Conservation (phyloP, 495 filamentous ascomycete genomes). For the Xylaria intraflava region DNA sequence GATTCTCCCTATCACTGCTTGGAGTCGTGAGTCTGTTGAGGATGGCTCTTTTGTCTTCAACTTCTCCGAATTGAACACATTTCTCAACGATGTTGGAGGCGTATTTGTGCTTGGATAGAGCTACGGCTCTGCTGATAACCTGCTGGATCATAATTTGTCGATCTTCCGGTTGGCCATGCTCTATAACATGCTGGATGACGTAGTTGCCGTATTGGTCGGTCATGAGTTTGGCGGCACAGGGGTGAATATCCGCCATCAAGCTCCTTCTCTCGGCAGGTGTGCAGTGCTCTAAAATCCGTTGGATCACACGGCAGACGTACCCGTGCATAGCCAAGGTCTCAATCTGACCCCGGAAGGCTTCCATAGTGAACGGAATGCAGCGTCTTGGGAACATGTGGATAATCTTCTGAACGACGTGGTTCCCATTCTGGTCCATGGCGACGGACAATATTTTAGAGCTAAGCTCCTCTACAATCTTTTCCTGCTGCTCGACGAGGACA, state of each 20-base stretch:
- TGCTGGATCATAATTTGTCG: conserved; percentile 64
- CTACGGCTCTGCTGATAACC: conserved; percentile 65
- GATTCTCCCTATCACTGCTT: conserved; percentile 58
- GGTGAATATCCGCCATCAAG: conserved; percentile 74
- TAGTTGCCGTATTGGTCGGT: conserved; percentile 95
- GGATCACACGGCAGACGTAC: conserved; percentile 91
- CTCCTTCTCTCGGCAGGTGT: conserved; percentile 60
- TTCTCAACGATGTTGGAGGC: conserved; percentile 98
- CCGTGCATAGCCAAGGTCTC: conserved; percentile 67
- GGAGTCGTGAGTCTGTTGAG: conserved; percentile 55
- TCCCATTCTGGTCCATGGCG: conserved; percentile 87
- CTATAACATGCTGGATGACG: conserved; percentile 89
- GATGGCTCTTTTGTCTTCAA: conserved; percentile 64
- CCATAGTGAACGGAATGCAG: conserved; percentile 84
- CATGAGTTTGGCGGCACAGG: conserved; percentile 63
- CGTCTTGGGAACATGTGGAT: conserved; percentile 79
- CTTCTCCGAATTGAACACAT: conserved; percentile 69
- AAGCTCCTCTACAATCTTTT: conserved; percentile 73
- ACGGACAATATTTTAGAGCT: conserved; percentile 71
- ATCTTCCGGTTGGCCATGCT: conserved; percentile 72
- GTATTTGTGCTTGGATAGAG: conserved; percentile 88
- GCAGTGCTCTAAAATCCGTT: conserved; percentile 85
- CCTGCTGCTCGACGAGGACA: conserved; percentile 85
- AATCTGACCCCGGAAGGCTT: conserved; percentile 77
- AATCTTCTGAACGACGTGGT: conserved; percentile 94